Evolutionary conservation across 805 yeast species (phyloP).

Genomic region (Clavispora vitiphila): DNA sequence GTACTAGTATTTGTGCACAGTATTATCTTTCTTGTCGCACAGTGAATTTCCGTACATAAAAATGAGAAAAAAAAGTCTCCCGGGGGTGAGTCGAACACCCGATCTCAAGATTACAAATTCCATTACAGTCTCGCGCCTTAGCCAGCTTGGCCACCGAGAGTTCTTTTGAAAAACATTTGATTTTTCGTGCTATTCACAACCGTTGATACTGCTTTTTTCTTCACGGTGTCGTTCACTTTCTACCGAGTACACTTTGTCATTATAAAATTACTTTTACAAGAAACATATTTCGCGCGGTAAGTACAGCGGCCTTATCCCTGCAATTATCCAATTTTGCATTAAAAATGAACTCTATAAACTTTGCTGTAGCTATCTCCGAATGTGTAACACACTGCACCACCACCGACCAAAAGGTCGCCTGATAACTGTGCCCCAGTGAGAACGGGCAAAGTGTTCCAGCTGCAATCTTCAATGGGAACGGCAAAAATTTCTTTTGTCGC

Average conservation of each 20-base stretch:
- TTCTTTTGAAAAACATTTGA: slow-evolving; percentile 1
- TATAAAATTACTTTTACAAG: too few relatives aligned
- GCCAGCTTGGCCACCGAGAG: slow-evolving; percentile 49
- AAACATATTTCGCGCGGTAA: too few relatives aligned
- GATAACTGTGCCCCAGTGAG: slow-evolving; percentile 51
- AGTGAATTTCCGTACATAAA: slow-evolving; percentile 9
- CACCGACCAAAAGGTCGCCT: slow-evolving; percentile 40
- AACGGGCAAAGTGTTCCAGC: slow-evolving; percentile 45
- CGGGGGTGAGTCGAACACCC: slow-evolving; percentile 50
- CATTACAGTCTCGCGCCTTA: slow-evolving; percentile 48
- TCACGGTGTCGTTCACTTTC: too few relatives aligned
- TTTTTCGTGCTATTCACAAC: neutral
- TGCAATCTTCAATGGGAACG: slow-evolving; percentile 20
- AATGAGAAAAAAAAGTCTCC: slow-evolving; percentile 25
- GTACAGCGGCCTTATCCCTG: too few relatives aligned
- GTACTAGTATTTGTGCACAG: too few relatives aligned
- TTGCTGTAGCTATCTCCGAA: slow-evolving; percentile 51
- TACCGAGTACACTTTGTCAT: too few relatives aligned
- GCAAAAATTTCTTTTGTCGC: neutral
- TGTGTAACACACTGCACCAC: slow-evolving; percentile 81
- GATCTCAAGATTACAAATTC: slow-evolving; percentile 41
- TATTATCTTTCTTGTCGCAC: too few relatives aligned
- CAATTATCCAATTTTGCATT: too few relatives aligned
- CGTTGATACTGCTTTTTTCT: too few relatives aligned
- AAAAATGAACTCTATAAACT: slow-evolving; percentile 8